These are phyloP conservation scores for Eutrema yunnanense DNA, from an alignment of 345 rosid genomes.

Conservation along the genomic window DNA sequence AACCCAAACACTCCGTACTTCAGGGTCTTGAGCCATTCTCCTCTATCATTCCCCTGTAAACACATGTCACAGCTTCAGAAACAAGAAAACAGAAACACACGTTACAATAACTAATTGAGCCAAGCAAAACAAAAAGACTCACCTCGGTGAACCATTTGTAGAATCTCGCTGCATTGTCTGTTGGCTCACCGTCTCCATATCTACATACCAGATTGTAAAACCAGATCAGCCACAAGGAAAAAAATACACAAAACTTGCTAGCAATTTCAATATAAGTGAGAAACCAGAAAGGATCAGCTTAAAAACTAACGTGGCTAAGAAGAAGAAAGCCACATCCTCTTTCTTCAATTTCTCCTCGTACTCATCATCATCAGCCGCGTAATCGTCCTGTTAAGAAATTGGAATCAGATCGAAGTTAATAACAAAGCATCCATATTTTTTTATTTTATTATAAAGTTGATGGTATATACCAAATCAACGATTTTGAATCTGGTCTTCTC, in stretches of 20 bases:
- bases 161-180: constrained; percentile 98
- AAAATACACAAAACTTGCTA: no score
- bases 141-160: constrained; percentile 98
- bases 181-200: constrained; percentile 99
- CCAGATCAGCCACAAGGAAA: background rate
- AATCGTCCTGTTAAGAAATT: constrained; percentile 60
- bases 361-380: constrained; percentile 90
- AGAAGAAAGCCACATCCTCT: constrained; percentile 71
- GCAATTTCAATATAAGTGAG: background rate
- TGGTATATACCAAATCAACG: constrained; percentile 68
- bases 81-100: constrained; percentile 10
- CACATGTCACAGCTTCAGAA: constrained; percentile 17
- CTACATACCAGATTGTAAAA: constrained; percentile 33
- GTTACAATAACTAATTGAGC: background rate
- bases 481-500: constrained; percentile 73
- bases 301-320: constrained; percentile 84
- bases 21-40: constrained; percentile 62
- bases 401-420: background rate
- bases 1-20: constrained; percentile 90
- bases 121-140: constrained; percentile 8
- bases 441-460: background rate
- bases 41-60: constrained; percentile 64
- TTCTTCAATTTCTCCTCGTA: constrained; percentile 89
- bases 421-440: background rate
- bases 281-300: background rate